Evolutionary conservation across 257 asterid genomes (phyloP), one percentile per base, ranked within the genome.

Genomic region (Phtheirospermum japonicum): DNA sequence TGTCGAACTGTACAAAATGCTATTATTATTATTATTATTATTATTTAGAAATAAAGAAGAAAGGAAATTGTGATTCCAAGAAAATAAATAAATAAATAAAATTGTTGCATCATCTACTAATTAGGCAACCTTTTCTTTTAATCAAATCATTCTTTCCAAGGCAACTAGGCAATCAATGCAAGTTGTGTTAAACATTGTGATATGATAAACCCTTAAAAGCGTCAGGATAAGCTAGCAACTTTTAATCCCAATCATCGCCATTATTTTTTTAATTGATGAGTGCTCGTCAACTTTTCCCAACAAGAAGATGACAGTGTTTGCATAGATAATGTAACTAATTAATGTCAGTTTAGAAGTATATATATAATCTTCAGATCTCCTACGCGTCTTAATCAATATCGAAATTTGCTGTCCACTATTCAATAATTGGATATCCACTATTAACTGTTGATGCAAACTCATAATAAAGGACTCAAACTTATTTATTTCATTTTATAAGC

Each of bases 151-250:
- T 43, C 23, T 37, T 11, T 40, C 55, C 14, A 40, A 14, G 9
- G 40, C 40, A 34, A 34, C 40, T 34, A 26, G 28, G 60, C 50
- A 43, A 28, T 48, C 16, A 57, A 32, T 56, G 63, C 57, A 31
- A 62, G 11, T 54, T 43, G 64, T 12, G 19, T 46, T 42, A 17
- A 61, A 16, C 57, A 23, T 23, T 23, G 28, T 23, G 28, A 23
- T 23, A 23, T 23, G 28, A 57, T 40, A 65, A 19, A 51, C 42
- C 18, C 55, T 39, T 30, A 65, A 65, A 64, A 49, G 31, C 55
- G 67, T 50, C 33, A 64, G 9, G 64, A 65, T 71, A 42, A 69
- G 63, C 30, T 20, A 59, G 49, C 64, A 59, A 59, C 64, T 59
- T 65, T 59, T 5, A 34, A 53, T 32, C 50, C 34, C 60, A 59